Evolutionary conservation across 331 rosid species (phyloP).

Genomic region (Arachis monticola): DNA sequence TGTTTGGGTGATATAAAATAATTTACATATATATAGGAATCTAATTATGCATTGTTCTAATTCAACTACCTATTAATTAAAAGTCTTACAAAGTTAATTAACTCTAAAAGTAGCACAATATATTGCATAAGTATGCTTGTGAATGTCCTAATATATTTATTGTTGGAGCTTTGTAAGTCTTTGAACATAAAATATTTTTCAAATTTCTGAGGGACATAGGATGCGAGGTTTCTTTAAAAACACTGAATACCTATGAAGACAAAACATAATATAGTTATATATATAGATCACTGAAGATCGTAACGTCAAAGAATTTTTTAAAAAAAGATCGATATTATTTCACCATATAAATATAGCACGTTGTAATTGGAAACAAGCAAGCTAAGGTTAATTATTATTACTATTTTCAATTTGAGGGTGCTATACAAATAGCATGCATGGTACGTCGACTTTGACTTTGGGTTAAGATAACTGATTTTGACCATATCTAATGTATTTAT

Average conservation of each 20-base stretch:
- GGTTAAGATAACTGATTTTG: constrained; percentile 32
- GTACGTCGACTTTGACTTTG: constrained; percentile 38
- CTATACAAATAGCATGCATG: constrained; percentile 4
- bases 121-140: background rate
- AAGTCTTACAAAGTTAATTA: too few species aligned
- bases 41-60: too few species aligned
- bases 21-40: too few species aligned
- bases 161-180: background rate
- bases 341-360: background rate
- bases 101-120: background rate
- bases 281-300: background rate
- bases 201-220: background rate
- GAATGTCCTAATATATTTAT: constrained; percentile 4
- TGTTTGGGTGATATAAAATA: too few species aligned
- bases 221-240: background rate
- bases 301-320: constrained; percentile 19
- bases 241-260: background rate
- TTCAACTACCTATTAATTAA: too few species aligned
- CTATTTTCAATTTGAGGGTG: constrained; percentile 42
- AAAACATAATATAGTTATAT: background rate
- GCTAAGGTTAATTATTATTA: background rate
- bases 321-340: background rate
- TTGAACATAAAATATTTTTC: background rate
- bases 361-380: background rate
- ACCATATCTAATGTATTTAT: constrained; percentile 1